Percentiles rank a stretch among this genome's conserved stretches.
Conservation (phyloP, 768 basidiomycete genomes). For the Agaricus sinodeliciosus region DNA sequence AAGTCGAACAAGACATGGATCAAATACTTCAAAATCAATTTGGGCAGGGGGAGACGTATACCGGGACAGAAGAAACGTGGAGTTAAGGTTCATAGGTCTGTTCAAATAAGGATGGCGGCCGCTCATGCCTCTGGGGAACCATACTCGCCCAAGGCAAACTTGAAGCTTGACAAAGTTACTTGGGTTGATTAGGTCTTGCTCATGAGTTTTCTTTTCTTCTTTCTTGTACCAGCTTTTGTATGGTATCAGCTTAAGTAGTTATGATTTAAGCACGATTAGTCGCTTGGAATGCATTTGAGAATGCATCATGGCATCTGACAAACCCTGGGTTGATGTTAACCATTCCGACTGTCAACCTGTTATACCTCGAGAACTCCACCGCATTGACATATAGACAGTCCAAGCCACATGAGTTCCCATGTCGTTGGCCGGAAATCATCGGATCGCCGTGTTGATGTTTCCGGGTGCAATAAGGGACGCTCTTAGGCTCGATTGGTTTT, state of each 20-base stretch:
- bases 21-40: constrained; percentile 22
- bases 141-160: constrained; percentile 32
- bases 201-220: neutral
- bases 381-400: no score
- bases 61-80: constrained; percentile 30
- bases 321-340: neutral
- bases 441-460: no score
- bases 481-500: no score
- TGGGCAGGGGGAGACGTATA: constrained; percentile 33
- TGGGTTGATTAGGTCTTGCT: constrained; percentile 28
- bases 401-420: no score
- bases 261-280: neutral
- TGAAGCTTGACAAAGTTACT: constrained; percentile 22
- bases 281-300: neutral
- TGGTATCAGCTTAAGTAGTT: no score
- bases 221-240: no score
- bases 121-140: constrained; percentile 24
- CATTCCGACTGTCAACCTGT: neutral
- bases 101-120: constrained; percentile 50
- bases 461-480: no score
- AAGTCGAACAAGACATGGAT: constrained; percentile 24
- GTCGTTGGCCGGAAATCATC: no score
- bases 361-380: neutral
- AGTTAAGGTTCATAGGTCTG: constrained; percentile 41
- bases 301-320: no score